These are phyloP conservation scores for Botrytis cinerea DNA, from an alignment of 2,329 filamentous ascomycete species.

Conservation along the genomic window DNA sequence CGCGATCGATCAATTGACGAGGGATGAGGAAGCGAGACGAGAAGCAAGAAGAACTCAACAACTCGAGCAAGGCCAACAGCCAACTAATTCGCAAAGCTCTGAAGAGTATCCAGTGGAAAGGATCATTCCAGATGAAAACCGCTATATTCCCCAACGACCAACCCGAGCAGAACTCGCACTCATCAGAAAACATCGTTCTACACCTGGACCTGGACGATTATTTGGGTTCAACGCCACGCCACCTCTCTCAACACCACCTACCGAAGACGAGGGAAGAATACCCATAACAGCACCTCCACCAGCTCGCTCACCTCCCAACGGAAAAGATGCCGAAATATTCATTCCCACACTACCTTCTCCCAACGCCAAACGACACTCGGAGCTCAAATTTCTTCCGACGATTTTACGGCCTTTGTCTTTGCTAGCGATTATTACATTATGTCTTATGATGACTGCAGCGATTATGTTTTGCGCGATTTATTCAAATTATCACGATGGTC, in stretches of 20 bases:
- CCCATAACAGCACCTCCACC: background rate
- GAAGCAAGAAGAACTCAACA: slow-evolving; percentile 36
- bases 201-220: slow-evolving; percentile 37
- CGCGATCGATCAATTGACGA: slow-evolving; percentile 83
- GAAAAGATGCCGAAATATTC: slow-evolving; percentile 46
- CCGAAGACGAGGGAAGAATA: background rate
- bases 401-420: slow-evolving; percentile 70
- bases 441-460: slow-evolving; percentile 68
- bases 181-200: slow-evolving; percentile 43
- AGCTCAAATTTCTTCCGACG: slow-evolving; percentile 69
- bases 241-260: slow-evolving; percentile 33
- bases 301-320: slow-evolving; percentile 17
- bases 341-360: slow-evolving; percentile 49
- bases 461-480: slow-evolving; percentile 73
- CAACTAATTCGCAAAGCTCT: slow-evolving; percentile 46
- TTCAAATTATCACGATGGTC: slow-evolving; percentile 61
- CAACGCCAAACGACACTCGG: slow-evolving; percentile 48
- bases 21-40: slow-evolving; percentile 63
- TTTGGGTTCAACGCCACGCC: slow-evolving; percentile 40
- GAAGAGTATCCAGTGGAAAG: slow-evolving; percentile 52
- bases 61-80: slow-evolving; percentile 47
- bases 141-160: slow-evolving; percentile 33
- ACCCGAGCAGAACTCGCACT: slow-evolving; percentile 39
- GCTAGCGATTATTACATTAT: slow-evolving; percentile 58
- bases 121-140: slow-evolving; percentile 50